These are phyloP conservation scores for Ambrosia trifida DNA, from an alignment of 129 eudicot genomes.

Conservation along the genomic window DNA sequence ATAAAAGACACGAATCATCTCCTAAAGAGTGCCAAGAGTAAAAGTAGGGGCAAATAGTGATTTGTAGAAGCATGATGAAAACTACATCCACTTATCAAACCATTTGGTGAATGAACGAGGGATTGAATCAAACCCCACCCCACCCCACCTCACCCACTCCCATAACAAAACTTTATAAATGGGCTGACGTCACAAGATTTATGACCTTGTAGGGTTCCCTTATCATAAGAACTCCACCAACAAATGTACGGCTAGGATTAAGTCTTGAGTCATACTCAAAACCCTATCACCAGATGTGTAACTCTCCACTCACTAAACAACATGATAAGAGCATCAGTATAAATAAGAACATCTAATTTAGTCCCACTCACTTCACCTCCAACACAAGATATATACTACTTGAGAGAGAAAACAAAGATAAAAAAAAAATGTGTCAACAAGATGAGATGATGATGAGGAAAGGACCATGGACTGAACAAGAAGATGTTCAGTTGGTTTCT, in stretches of 20 bases:
- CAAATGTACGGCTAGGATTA: conserved; percentile 32
- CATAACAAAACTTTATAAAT: conserved; percentile 34
- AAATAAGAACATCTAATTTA: conserved; percentile 35
- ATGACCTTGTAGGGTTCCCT: conserved; percentile 42
- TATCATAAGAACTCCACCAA: conserved; percentile 37
- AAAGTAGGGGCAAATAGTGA: conserved; percentile 25
- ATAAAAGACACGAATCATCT: not conserved
- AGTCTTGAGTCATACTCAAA: conserved; percentile 31
- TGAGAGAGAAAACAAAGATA: not conserved
- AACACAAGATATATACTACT: not conserved
- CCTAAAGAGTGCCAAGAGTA: not conserved
- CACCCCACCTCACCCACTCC: conserved; percentile 16
- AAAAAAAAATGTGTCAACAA: conserved; percentile 36
- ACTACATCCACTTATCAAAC: conserved; percentile 47
- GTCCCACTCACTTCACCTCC: conserved; percentile 4
- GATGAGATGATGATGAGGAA: conserved; percentile 52
- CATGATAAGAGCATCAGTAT: conserved; percentile 26
- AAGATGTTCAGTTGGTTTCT: conserved; percentile 71
- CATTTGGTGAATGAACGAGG: conserved; percentile 17
- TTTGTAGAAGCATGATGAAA: conserved; percentile 35
- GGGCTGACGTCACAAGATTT: conserved; percentile 28
- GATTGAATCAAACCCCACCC: conserved; percentile 32
- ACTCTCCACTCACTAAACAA: conserved; percentile 33
- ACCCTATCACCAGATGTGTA: conserved; percentile 37
- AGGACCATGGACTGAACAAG: conserved; percentile 97